Conservation (phyloP, 257 asterid genomes). For the Plectranthus barbatus region DNA sequence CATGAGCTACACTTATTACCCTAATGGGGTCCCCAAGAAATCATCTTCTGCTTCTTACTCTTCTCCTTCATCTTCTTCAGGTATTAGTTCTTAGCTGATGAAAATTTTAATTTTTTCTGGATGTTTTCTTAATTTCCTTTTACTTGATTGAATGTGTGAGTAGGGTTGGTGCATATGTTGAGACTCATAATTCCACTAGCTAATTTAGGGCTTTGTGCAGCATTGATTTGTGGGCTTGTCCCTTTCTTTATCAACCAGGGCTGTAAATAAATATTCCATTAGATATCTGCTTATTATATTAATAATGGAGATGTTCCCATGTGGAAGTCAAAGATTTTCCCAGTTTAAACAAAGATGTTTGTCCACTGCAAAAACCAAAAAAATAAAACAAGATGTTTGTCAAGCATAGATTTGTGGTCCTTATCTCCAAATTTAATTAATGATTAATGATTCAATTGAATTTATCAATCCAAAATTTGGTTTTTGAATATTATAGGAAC, state of each 20-base stretch:
- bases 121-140: not conserved
- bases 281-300: not conserved
- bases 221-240: conserved; percentile 33
- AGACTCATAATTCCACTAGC: conserved; percentile 7
- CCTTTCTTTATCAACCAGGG: not conserved
- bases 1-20: conserved; percentile 53
- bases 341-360: conserved; percentile 43
- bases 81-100: conserved; percentile 20
- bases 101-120: not conserved
- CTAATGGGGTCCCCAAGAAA: conserved; percentile 60
- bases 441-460: not conserved
- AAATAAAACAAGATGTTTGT: conserved; percentile 63
- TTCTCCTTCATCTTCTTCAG: conserved; percentile 63
- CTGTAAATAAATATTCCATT: not conserved
- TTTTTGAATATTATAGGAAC: conserved; percentile 43
- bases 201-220: conserved; percentile 12
- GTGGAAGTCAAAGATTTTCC: conserved; percentile 19
- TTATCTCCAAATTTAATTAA: conserved; percentile 16
- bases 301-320: conserved; percentile 15
- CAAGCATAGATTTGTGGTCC: conserved; percentile 45
- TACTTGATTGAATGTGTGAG: not conserved
- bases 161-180: conserved; percentile 7
- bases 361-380: too few species aligned
- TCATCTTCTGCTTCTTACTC: conserved; percentile 58
- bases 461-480: conserved; percentile 25